Evolutionary conservation across 2,329 filamentous ascomycete species (phyloP).

Genomic region (Pestalotiopsis sp.): DNA sequence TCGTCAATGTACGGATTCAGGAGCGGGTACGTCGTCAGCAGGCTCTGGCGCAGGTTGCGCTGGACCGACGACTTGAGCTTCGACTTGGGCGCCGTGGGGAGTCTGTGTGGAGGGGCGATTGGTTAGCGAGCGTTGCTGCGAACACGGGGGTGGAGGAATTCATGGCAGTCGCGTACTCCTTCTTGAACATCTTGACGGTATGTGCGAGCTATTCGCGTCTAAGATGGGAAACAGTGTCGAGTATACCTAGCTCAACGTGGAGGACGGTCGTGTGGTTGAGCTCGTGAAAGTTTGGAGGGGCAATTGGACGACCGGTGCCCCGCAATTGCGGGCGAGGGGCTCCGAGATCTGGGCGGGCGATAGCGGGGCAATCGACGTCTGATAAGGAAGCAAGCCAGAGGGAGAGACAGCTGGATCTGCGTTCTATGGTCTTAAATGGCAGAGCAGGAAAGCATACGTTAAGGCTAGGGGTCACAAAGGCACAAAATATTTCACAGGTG

Average conservation of each 20-base stretch:
- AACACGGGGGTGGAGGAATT: not conserved
- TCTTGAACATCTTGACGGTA: constrained; percentile 80
- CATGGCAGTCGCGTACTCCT: constrained; percentile 68
- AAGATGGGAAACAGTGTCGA: not conserved
- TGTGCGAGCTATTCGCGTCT: not conserved
- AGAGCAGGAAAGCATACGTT: not conserved
- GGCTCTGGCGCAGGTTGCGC: constrained; percentile 79
- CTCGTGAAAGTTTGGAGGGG: constrained; percentile 37
- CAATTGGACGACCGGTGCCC: constrained; percentile 22
- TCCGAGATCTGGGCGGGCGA: not conserved
- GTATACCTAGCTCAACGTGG: not conserved
- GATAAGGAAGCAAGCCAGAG: not conserved
- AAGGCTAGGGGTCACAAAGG: not conserved
- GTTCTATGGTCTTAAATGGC: too few relatives aligned
- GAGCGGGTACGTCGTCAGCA: constrained; percentile 83
- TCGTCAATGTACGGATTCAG: constrained; percentile 90
- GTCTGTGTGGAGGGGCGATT: constrained; percentile 48
- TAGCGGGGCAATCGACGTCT: not conserved
- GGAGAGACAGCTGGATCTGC: not conserved
- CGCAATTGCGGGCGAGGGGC: constrained; percentile 20
- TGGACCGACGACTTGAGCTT: constrained; percentile 98
- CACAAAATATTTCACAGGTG: not conserved
- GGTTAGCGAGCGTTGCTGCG: constrained; percentile 18
- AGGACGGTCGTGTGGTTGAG: constrained; percentile 16
- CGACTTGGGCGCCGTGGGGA: constrained; percentile 78